Evolutionary conservation across 2,329 filamentous ascomycete genomes (phyloP).

Genomic region (Penicillium glabrum): DNA sequence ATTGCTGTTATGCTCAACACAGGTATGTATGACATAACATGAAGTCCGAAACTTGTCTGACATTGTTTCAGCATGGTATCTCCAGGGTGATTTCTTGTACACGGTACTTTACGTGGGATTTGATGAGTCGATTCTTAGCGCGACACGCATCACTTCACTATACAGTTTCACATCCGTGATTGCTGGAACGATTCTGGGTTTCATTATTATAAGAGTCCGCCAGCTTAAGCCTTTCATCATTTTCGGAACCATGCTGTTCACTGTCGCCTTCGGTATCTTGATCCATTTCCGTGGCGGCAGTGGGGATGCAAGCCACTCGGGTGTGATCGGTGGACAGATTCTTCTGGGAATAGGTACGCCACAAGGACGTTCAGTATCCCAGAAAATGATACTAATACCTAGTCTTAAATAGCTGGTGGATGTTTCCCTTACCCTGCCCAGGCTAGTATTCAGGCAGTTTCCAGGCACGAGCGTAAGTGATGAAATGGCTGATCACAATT

Average conservation of each 20-base stretch:
- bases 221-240: conserved; percentile 66
- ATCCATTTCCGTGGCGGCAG: conserved; percentile 62
- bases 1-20: conserved; percentile 41
- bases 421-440: conserved; percentile 59
- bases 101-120: conserved; percentile 63
- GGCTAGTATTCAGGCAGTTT: conserved; percentile 52
- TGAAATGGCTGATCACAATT: neutral
- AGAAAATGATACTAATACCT: too few species aligned
- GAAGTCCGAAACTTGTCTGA: conserved; percentile 3
- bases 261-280: conserved; percentile 65
- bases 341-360: conserved; percentile 53
- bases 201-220: conserved; percentile 58
- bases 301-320: conserved; percentile 44
- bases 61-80: conserved; percentile 52
- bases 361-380: conserved; percentile 23
- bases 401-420: conserved; percentile 44
- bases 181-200: conserved; percentile 56
- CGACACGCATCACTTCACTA: conserved; percentile 60
- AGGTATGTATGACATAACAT: conserved; percentile 29
- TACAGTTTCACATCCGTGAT: conserved; percentile 62
- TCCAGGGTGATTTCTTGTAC: conserved; percentile 65
- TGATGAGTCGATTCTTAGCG: conserved; percentile 56
- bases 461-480: conserved; percentile 45
- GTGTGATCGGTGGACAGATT: conserved; percentile 63
- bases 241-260: conserved; percentile 59